Evolutionary conservation across 805 yeast species (phyloP).

Genomic region (Maudiozyma turicensis): DNA sequence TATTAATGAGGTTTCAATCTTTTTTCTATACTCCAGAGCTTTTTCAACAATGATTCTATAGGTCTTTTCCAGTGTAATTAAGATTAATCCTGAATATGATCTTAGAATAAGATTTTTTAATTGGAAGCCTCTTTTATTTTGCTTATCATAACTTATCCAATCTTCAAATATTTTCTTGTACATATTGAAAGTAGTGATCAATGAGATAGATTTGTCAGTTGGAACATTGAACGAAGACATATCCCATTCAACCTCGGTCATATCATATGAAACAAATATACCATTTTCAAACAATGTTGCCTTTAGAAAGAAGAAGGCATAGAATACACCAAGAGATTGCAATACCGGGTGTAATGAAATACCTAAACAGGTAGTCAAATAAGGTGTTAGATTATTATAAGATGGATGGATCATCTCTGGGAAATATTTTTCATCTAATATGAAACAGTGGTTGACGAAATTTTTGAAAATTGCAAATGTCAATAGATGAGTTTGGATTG

Average conservation of each 20-base stretch:
- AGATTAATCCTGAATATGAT: slow-evolving; percentile 7
- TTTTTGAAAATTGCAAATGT: slow-evolving; percentile 12
- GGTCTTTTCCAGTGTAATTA: slow-evolving; percentile 9
- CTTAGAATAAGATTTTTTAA: slow-evolving; percentile 5
- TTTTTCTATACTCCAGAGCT: slow-evolving; percentile 14
- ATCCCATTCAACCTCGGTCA: slow-evolving; percentile 9
- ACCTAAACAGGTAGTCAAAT: slow-evolving; percentile 1
- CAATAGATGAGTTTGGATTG: slow-evolving; percentile 9
- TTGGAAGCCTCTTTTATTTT: background rate
- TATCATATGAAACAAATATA: slow-evolving; percentile 1
- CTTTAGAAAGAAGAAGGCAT: slow-evolving; percentile 6
- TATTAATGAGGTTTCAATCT: slow-evolving; percentile 8
- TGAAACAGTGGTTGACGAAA: slow-evolving; percentile 5
- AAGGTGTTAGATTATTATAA: slow-evolving; percentile 13
- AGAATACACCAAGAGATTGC: slow-evolving; percentile 1
- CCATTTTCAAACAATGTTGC: slow-evolving; percentile 9
- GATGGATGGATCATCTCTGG: slow-evolving; percentile 9
- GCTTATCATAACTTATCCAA: slow-evolving; percentile 3
- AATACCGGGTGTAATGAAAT: background rate
- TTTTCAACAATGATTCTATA: slow-evolving; percentile 13
- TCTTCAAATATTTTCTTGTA: slow-evolving; percentile 9
- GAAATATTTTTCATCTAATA: slow-evolving; percentile 12
- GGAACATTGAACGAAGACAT: slow-evolving; percentile 6
- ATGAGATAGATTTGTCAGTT: slow-evolving; percentile 3
- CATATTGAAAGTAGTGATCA: slow-evolving; percentile 6